Percentiles rank a stretch among this genome's conserved stretches.
phyloP scores from a whole-genome alignment of 2,329 filamentous ascomycete genomes.

The Calonectria pseudoreteaudii region DNA sequence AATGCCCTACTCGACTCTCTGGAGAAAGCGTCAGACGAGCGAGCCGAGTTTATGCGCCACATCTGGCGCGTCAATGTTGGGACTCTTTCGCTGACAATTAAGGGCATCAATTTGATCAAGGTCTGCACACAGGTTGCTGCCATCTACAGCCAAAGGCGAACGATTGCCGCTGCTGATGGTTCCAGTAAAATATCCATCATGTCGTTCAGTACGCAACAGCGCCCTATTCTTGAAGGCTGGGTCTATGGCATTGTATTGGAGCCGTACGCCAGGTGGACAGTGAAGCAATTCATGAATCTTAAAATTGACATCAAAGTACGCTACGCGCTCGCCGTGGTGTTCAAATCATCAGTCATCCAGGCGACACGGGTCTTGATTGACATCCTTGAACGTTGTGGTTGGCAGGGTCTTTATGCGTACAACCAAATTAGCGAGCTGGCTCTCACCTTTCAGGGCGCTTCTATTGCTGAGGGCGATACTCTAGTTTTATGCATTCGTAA shows the following conservation, averaged over 20 bases:
- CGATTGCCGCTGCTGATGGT: not conserved
- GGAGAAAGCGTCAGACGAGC: not conserved
- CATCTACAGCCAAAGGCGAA: not conserved
- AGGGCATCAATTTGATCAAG: not conserved
- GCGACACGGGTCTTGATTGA: not conserved
- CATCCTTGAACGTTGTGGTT: conserved; percentile 7
- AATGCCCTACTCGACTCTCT: not conserved
- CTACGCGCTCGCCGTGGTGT: not conserved
- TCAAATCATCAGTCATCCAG: conserved; percentile 8
- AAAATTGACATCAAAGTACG: not conserved
- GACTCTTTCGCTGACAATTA: not conserved
- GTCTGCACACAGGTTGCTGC: not conserved
- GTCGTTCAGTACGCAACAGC: conserved; percentile 14
- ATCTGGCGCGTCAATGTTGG: not conserved
- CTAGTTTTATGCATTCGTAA: conserved; percentile 22
- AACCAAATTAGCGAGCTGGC: conserved; percentile 22
- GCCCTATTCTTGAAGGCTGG: conserved; percentile 7
- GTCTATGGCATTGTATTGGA: not conserved
- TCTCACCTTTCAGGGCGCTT: conserved; percentile 3
- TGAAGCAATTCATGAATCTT: not conserved
- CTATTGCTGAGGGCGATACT: conserved; percentile 16
- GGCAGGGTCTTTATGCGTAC: conserved; percentile 13
- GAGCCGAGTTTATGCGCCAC: not conserved
- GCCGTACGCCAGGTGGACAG: not conserved
- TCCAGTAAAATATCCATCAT: not conserved